Percentiles rank a stretch among this genome's conserved stretches.
phyloP scores from a whole-genome alignment of 202 grass and related monocot genomes.

The Zoysia matrella region DNA sequence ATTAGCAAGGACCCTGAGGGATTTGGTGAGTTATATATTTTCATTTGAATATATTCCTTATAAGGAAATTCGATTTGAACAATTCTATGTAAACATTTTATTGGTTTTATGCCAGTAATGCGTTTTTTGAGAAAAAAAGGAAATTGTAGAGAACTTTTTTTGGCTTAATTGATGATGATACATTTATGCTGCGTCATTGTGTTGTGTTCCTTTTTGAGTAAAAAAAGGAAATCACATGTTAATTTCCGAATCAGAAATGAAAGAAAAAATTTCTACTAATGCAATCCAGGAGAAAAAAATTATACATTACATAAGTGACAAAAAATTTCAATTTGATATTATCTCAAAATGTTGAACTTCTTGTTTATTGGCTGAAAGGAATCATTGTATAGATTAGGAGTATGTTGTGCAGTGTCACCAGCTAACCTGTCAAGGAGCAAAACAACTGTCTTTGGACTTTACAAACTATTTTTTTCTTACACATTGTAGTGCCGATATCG shows the following conservation, averaged over 20 bases:
- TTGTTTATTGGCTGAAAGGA: conserved; percentile 3
- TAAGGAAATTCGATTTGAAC: not conserved
- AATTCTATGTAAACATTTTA: conserved; percentile 8
- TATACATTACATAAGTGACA: not conserved
- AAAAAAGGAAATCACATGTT: not conserved
- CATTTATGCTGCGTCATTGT: conserved; percentile 1
- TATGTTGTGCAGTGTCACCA: conserved; percentile 2
- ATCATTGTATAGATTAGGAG: not conserved
- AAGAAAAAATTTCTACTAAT: too few species aligned
- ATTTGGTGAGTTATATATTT: conserved; percentile 77
- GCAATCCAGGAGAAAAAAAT: too few species aligned
- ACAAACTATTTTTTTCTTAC: conserved; percentile 22
- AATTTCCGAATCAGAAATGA: not conserved
- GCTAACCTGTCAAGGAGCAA: not conserved
- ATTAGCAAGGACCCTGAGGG: conserved; percentile 90
- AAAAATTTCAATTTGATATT: not conserved
- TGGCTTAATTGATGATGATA: not conserved
- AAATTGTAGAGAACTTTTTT: too few species aligned
- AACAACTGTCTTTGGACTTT: not conserved
- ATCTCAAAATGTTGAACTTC: not conserved
- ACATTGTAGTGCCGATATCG: conserved; percentile 82
- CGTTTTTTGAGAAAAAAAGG: conserved; percentile 9
- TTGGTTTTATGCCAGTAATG: not conserved
- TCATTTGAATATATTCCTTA: conserved; percentile 9
- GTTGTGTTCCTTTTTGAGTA: not conserved